Evolutionary conservation across 2,329 filamentous ascomycete genomes (phyloP).

Genomic region (Thielaviopsis populi): DNA sequence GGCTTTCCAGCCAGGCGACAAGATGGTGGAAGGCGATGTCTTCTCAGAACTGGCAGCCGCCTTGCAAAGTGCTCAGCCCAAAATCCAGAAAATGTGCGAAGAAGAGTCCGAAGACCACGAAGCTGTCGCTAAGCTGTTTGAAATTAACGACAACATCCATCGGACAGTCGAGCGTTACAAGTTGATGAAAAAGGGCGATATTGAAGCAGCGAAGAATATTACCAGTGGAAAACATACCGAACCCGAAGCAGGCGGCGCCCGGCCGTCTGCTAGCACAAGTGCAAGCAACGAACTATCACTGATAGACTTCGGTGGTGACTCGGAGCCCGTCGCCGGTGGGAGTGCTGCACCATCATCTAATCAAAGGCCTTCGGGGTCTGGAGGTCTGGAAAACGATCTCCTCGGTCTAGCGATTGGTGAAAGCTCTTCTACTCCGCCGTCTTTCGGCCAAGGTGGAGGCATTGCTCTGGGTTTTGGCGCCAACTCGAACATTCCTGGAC

Average conservation of each 20-base stretch:
- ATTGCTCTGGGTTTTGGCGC: slow-evolving; percentile 70
- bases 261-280: slow-evolving; percentile 40
- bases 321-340: slow-evolving; percentile 39
- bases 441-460: slow-evolving; percentile 59
- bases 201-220: slow-evolving; percentile 69
- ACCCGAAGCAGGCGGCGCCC: slow-evolving; percentile 5
- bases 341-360: slow-evolving; percentile 25
- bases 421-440: slow-evolving; percentile 26
- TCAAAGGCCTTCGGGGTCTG: slow-evolving; percentile 39
- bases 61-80: slow-evolving; percentile 85
- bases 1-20: slow-evolving; percentile 66
- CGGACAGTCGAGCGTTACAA: slow-evolving; percentile 91
- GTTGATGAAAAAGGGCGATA: slow-evolving; percentile 86
- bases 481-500: slow-evolving; percentile 52
- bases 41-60: slow-evolving; percentile 77
- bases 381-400: slow-evolving; percentile 67
- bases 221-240: slow-evolving; percentile 53
- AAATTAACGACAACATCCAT: slow-evolving; percentile 98
- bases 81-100: slow-evolving; percentile 99
- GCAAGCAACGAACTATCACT: slow-evolving; percentile 64
- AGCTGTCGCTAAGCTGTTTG: slow-evolving; percentile 83
- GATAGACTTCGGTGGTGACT: slow-evolving; percentile 70
- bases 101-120: slow-evolving; percentile 96
- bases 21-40: slow-evolving; percentile 52
- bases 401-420: slow-evolving; percentile 73